Conservation (phyloP, 345 rosid genomes). For the Sonneratia alba region DNA sequence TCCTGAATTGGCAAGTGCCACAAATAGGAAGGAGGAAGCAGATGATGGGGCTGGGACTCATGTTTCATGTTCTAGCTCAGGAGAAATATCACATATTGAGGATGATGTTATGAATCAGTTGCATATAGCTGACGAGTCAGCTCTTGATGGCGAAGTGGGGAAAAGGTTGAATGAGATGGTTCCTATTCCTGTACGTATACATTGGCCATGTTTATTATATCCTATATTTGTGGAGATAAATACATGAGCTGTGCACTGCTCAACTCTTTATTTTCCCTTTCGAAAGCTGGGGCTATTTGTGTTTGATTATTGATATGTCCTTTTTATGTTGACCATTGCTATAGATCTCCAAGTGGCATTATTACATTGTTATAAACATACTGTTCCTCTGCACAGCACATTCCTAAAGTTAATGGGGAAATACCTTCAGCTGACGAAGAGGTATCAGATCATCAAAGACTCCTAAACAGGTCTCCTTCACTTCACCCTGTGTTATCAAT, state of each 20-base stretch:
- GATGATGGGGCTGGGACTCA: constrained; percentile 10
- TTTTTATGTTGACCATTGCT: neutral
- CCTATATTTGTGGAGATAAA: neutral
- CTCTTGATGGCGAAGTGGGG: constrained; percentile 61
- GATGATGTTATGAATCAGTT: constrained; percentile 28
- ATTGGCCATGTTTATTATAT: neutral
- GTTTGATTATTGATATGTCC: neutral
- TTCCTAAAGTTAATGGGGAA: constrained; percentile 58
- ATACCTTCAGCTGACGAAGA: constrained; percentile 52
- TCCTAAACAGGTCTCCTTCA: constrained; percentile 26
- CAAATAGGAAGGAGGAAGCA: constrained; percentile 16
- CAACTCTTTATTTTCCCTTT: neutral
- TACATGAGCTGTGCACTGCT: neutral
- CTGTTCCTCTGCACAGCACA: constrained; percentile 30
- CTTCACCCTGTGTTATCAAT: neutral
- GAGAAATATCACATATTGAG: constrained; percentile 15
- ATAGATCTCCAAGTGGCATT: neutral
- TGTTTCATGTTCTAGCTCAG: constrained; percentile 16
- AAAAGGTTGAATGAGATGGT: constrained; percentile 63
- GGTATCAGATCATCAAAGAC: constrained; percentile 58
- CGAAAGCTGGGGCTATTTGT: neutral
- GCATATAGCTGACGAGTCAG: constrained; percentile 45
- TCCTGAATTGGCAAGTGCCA: constrained; percentile 10
- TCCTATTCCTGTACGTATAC: constrained; percentile 56
- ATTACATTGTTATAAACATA: neutral